Evolutionary conservation across 2,329 filamentous ascomycete species (phyloP).

Genomic region (Xylaria sp.): DNA sequence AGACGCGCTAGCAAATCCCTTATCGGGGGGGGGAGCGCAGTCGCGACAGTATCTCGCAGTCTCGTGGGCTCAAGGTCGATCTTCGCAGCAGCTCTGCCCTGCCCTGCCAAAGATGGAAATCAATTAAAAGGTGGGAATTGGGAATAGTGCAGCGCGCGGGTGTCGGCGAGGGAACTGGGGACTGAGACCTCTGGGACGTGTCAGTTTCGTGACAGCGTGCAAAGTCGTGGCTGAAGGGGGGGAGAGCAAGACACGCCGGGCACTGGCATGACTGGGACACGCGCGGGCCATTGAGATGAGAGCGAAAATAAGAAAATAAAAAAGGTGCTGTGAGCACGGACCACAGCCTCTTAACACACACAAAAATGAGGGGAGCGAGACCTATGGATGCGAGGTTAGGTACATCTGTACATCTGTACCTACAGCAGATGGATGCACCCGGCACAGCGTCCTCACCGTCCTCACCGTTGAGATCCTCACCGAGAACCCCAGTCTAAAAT

Average conservation of each 20-base stretch:
- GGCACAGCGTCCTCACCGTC: too few species aligned
- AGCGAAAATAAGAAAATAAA: slow-evolving; percentile 3
- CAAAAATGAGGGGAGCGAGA: slow-evolving; percentile 17
- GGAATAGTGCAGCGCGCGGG: slow-evolving; percentile 31
- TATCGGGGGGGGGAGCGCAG: slow-evolving; percentile 9
- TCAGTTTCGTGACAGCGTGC: slow-evolving; percentile 41
- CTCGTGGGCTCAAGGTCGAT: slow-evolving; percentile 15
- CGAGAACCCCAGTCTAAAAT: too few species aligned
- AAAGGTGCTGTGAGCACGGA: slow-evolving; percentile 15
- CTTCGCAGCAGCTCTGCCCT: too few species aligned
- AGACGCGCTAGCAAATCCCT: slow-evolving; percentile 22
- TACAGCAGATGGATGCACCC: too few species aligned
- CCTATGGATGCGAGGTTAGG: slow-evolving; percentile 1
- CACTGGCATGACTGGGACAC: slow-evolving; percentile 13
- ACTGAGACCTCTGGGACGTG: slow-evolving; percentile 38
- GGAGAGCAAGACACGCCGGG: slow-evolving; percentile 7
- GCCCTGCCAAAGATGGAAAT: slow-evolving; percentile 29
- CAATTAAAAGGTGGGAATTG: slow-evolving; percentile 39
- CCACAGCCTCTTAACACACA: slow-evolving; percentile 6
- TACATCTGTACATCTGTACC: slow-evolving; percentile 1
- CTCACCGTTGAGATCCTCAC: background rate
- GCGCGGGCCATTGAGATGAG: slow-evolving; percentile 7
- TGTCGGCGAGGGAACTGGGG: too few species aligned
- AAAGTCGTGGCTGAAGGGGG: slow-evolving; percentile 22
- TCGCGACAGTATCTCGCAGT: slow-evolving; percentile 17